Evolutionary conservation across 2,329 filamentous ascomycete genomes (phyloP).

Genomic region (Exserohilum turcica): DNA sequence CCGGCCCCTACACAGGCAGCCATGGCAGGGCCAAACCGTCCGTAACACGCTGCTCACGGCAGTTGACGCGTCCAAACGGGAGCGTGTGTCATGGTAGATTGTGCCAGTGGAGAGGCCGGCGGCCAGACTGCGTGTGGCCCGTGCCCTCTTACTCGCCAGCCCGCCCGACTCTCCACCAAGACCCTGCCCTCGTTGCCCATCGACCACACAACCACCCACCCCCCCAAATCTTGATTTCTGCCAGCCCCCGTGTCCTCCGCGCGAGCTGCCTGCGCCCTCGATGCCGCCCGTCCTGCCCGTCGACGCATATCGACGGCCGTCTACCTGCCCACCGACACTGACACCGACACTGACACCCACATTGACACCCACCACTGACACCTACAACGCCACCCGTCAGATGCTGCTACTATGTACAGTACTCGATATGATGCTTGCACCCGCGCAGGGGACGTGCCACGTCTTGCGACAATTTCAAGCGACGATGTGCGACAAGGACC

Average conservation of each 20-base stretch:
- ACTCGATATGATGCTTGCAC: not conserved
- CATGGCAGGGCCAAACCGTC: not conserved
- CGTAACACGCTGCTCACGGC: constrained; percentile 8
- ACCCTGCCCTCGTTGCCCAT: constrained; percentile 13
- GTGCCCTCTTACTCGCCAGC: constrained; percentile 11
- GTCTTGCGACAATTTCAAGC: not conserved
- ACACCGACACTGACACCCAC: not conserved
- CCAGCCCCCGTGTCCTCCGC: constrained; percentile 4
- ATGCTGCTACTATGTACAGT: not conserved
- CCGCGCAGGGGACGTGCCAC: not conserved
- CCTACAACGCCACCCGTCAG: not conserved
- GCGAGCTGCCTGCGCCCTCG: too few relatives aligned
- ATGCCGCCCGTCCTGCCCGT: not conserved
- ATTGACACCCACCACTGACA: too few relatives aligned
- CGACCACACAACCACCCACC: constrained; percentile 2
- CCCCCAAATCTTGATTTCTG: constrained; percentile 10
- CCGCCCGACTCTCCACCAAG: constrained; percentile 6
- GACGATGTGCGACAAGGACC: constrained; percentile 6
- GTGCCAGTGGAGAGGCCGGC: constrained; percentile 11
- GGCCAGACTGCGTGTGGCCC: constrained; percentile 11
- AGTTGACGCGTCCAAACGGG: constrained; percentile 13
- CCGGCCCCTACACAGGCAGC: not conserved
- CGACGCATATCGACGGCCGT: too few relatives aligned
- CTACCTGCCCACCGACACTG: too few relatives aligned
- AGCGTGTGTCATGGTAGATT: constrained; percentile 16